These are phyloP conservation scores for Claviceps cyperi DNA, from an alignment of 2,329 filamentous ascomycete genomes.

Conservation along the genomic window DNA sequence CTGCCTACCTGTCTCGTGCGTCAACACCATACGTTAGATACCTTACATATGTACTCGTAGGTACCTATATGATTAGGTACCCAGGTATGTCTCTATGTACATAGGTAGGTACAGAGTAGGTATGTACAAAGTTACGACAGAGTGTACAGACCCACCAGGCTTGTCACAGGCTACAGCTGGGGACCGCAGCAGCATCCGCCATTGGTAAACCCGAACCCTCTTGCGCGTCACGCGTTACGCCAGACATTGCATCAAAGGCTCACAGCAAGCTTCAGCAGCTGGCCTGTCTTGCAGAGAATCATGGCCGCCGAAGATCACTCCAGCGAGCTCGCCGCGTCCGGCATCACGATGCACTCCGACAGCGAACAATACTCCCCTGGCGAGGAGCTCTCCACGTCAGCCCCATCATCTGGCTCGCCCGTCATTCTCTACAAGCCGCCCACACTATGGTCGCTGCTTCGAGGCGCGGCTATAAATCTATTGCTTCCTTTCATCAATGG, in stretches of 20 bases:
- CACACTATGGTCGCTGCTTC: constrained; percentile 69
- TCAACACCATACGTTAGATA: too few relatives aligned
- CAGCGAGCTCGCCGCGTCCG: constrained; percentile 52
- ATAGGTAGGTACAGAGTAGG: too few relatives aligned
- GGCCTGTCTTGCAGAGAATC: constrained; percentile 5
- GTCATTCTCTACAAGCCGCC: constrained; percentile 82
- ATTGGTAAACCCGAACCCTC: not conserved
- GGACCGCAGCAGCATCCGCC: not conserved
- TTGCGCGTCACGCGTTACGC: not conserved
- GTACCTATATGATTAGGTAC: too few relatives aligned
- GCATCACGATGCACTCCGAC: constrained; percentile 67
- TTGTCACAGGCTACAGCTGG: too few relatives aligned
- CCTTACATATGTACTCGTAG: too few relatives aligned
- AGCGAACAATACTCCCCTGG: constrained; percentile 66
- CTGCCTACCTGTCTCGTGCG: too few relatives aligned
- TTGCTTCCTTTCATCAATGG: constrained; percentile 91
- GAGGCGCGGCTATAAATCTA: constrained; percentile 91
- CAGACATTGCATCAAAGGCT: not conserved
- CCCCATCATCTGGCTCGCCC: constrained; percentile 48
- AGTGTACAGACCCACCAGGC: too few relatives aligned
- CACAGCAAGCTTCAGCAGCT: not conserved
- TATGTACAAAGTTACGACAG: too few relatives aligned
- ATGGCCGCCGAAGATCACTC: constrained; percentile 39
- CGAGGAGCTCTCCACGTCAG: constrained; percentile 46
- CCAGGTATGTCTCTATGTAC: too few relatives aligned